These are phyloP conservation scores for Fusarium heterosporum DNA, from an alignment of 2,329 filamentous ascomycete species.

Conservation along the genomic window DNA sequence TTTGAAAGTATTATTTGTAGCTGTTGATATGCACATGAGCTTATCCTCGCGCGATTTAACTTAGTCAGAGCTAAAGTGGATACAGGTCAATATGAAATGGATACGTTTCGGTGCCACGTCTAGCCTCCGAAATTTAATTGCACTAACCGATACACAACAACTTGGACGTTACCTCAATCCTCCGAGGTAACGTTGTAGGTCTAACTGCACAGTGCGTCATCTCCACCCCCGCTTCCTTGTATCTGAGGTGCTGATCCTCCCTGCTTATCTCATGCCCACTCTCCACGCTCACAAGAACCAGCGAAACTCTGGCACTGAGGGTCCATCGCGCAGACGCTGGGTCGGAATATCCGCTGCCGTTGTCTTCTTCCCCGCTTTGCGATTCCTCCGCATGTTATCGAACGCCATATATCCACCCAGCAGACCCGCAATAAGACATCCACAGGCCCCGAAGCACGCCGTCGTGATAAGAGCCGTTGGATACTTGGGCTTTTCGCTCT, in stretches of 20 bases:
- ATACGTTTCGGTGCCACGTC: slow-evolving; percentile 5
- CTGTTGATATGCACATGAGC: neutral
- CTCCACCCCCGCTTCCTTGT: neutral
- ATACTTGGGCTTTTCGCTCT: slow-evolving; percentile 74
- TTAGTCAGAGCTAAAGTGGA: neutral
- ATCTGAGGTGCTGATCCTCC: neutral
- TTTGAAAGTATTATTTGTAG: neutral
- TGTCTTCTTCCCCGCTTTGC: slow-evolving; percentile 8
- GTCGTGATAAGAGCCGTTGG: slow-evolving; percentile 73
- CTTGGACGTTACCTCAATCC: neutral
- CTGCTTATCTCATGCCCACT: neutral
- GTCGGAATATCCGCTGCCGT: slow-evolving; percentile 16
- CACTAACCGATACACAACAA: neutral
- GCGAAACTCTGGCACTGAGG: slow-evolving; percentile 19
- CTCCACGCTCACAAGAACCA: slow-evolving; percentile 11
- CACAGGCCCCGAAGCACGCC: slow-evolving; percentile 71
- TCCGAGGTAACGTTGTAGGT: slow-evolving; percentile 17
- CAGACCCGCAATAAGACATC: slow-evolving; percentile 64
- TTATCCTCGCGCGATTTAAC: neutral
- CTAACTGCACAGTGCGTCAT: slow-evolving; percentile 10
- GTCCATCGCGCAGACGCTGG: slow-evolving; percentile 6
- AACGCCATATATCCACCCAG: slow-evolving; percentile 72
- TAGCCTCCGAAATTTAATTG: neutral
- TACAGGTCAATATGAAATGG: no score
- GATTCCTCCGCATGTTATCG: slow-evolving; percentile 52